phyloP scores from a whole-genome alignment of 768 basidiomycete species.

The Plicaturopsis crispa region DNA sequence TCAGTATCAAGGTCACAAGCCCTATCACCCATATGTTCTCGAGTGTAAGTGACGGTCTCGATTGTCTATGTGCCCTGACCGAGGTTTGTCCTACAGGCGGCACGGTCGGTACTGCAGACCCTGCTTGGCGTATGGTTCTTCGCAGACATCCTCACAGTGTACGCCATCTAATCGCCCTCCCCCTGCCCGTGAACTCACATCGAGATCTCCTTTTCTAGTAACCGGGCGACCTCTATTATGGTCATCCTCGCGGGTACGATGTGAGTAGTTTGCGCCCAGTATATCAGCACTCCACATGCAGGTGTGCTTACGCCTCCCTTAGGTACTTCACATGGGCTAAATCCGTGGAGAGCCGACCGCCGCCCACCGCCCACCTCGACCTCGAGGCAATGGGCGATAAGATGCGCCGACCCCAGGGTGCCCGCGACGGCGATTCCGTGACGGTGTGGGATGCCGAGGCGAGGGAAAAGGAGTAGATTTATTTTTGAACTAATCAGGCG shows the following conservation, averaged over 20 bases:
- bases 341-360: conserved; percentile 10
- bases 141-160: conserved; percentile 67
- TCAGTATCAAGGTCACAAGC: conserved; percentile 78
- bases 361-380: conserved; percentile 9
- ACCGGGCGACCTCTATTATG: conserved; percentile 56
- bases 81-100: conserved; percentile 40
- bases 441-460: no score
- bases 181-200: conserved; percentile 1
- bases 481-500: no score
- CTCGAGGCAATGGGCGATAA: no score
- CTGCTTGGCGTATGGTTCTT: conserved; percentile 74
- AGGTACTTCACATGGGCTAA: conserved; percentile 56
- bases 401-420: no score
- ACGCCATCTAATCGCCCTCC: conserved; percentile 19
- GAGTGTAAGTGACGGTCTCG: conserved; percentile 39
- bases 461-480: no score
- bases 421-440: no score
- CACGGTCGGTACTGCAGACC: conserved; percentile 79
- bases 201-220: conserved; percentile 28
- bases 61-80: conserved; percentile 3
- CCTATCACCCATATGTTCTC: conserved; percentile 86
- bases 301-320: conserved; percentile 13
- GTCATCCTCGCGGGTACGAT: conserved; percentile 65
- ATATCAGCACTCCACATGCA: no score
- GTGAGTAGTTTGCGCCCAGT: no score